A percentile compares a stretch with the other conserved stretches of the same genome.
These are phyloP conservation scores for Aspergillus pseudonomiae DNA, from an alignment of 2,329 filamentous ascomycete species.

Conservation along the genomic window DNA sequence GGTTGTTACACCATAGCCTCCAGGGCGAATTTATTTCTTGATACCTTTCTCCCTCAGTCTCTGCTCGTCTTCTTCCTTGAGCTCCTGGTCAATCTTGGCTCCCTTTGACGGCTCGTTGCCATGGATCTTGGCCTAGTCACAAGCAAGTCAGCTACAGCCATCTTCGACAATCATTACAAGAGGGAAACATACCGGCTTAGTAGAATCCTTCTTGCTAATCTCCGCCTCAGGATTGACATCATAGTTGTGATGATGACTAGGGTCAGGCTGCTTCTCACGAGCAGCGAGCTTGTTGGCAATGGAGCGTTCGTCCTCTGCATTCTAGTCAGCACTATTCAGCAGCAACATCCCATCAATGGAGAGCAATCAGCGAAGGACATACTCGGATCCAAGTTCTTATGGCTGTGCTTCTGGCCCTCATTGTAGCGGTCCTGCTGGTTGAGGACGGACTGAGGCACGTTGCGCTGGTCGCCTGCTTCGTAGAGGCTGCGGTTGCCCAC, in stretches of 20 bases:
- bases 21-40: conserved; percentile 29
- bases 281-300: conserved; percentile 49
- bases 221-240: conserved; percentile 39
- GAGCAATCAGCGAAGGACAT: conserved; percentile 23
- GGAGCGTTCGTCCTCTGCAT: conserved; percentile 47
- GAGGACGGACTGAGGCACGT: conserved; percentile 56
- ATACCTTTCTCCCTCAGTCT: conserved; percentile 48
- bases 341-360: neutral
- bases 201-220: conserved; percentile 46
- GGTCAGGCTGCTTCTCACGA: conserved; percentile 33
- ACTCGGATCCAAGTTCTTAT: conserved; percentile 73
- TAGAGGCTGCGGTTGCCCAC: conserved; percentile 70
- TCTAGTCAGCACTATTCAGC: conserved; percentile 5
- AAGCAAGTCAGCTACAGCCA: conserved; percentile 11
- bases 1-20: neutral
- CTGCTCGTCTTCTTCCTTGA: conserved; percentile 48
- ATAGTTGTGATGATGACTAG: conserved; percentile 29
- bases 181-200: conserved; percentile 40
- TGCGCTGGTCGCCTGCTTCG: conserved; percentile 77
- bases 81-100: conserved; percentile 50
- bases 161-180: neutral
- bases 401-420: conserved; percentile 72
- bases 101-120: conserved; percentile 52
- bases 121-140: conserved; percentile 45
- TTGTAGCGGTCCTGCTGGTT: conserved; percentile 64